A percentile compares a stretch with the other conserved stretches of the same genome.
phyloP scores from a whole-genome alignment of 495 filamentous ascomycete species.

The Hypoxylon subgilvum region DNA sequence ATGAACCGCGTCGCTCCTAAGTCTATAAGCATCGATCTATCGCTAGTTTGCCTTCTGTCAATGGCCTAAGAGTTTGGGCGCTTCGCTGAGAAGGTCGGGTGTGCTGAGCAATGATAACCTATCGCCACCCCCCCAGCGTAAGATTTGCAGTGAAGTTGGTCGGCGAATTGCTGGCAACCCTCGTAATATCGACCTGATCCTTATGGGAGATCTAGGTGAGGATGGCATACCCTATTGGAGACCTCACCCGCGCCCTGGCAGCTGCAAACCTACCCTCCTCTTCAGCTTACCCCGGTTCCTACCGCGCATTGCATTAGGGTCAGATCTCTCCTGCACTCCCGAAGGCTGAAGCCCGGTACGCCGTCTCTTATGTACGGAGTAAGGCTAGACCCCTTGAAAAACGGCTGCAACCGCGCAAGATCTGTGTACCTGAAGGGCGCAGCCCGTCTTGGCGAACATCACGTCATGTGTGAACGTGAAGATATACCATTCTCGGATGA shows the following conservation, averaged over 20 bases:
- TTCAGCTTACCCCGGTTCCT: slow-evolving; percentile 33
- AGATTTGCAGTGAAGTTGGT: slow-evolving; percentile 1
- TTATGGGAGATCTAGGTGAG: slow-evolving; percentile 20
- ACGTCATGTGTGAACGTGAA: slow-evolving; percentile 35
- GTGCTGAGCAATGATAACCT: slow-evolving; percentile 2
- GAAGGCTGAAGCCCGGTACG: slow-evolving; percentile 26
- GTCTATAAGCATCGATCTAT: slow-evolving; percentile 8
- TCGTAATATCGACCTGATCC: slow-evolving; percentile 15
- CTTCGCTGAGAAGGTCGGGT: not conserved
- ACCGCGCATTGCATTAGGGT: slow-evolving; percentile 38
- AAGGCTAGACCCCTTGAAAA: slow-evolving; percentile 23
- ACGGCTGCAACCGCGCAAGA: slow-evolving; percentile 30
- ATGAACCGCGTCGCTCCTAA: not conserved
- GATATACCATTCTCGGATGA: slow-evolving; percentile 36
- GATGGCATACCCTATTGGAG: slow-evolving; percentile 24
- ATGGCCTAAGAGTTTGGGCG: not conserved
- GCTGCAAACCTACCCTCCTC: slow-evolving; percentile 35
- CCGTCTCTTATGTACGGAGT: slow-evolving; percentile 21
- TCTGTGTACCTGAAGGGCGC: slow-evolving; percentile 34
- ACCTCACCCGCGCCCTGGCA: slow-evolving; percentile 35
- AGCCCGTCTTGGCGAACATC: slow-evolving; percentile 32
- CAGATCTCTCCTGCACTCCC: slow-evolving; percentile 36
- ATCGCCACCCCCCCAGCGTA: too few species aligned
- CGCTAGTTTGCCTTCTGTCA: not conserved
- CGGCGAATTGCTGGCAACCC: not conserved